Percentiles rank a stretch among this genome's conserved stretches.
Conservation (phyloP, 106 monocot species). For the Ottelia alismoides region DNA sequence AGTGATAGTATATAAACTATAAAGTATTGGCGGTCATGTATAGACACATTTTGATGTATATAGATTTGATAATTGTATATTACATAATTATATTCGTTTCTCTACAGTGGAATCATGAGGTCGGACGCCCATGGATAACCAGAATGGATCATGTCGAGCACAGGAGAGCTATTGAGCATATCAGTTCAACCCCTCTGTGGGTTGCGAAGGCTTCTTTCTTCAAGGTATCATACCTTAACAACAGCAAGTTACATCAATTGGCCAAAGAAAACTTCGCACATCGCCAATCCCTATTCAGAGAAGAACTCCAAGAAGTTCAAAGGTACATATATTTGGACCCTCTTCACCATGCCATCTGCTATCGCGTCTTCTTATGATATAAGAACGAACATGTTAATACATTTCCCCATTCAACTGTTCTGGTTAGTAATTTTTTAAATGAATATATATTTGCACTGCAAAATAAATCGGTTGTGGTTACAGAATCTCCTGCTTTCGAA, state of each 20-base stretch:
- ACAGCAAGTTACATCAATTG: background rate
- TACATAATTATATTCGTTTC: background rate
- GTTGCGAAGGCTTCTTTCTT: conserved; percentile 10
- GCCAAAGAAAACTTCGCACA: background rate
- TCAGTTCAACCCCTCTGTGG: background rate
- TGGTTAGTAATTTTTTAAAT: too few relatives aligned
- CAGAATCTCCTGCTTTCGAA: too few relatives aligned
- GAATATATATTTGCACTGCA: too few relatives aligned
- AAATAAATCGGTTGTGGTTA: too few relatives aligned
- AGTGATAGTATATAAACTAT: background rate
- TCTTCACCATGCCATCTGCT: too few relatives aligned
- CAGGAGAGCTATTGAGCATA: conserved; percentile 14
- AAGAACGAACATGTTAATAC: too few relatives aligned
- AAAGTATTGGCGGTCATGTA: background rate
- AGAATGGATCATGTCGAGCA: conserved; percentile 28
- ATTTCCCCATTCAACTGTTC: too few relatives aligned
- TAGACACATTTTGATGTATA: background rate
- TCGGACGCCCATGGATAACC: conserved; percentile 19
- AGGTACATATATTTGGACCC: too few relatives aligned
- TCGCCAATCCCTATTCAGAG: conserved; percentile 2
- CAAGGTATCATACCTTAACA: too few relatives aligned
- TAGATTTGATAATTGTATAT: conserved; percentile 1
- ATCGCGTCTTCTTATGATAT: too few relatives aligned
- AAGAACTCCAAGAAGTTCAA: conserved; percentile 17
- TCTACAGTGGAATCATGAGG: conserved; percentile 19